These are phyloP conservation scores for Alternaria atra DNA, from an alignment of 2,329 filamentous ascomycete species.

Conservation along the genomic window DNA sequence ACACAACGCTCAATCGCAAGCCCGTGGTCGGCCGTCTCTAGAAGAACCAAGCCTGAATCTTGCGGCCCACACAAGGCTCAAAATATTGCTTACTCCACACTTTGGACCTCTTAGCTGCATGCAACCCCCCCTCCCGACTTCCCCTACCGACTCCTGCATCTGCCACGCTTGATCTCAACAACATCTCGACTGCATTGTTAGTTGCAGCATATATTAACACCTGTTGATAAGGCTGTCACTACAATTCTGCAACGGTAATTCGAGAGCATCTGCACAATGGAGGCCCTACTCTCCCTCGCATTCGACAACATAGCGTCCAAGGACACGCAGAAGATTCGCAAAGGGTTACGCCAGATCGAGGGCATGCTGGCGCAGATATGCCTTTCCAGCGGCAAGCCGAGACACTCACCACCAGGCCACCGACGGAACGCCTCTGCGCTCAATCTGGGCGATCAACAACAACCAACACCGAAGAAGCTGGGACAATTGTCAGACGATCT, in stretches of 20 bases:
- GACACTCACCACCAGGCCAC: slow-evolving; percentile 43
- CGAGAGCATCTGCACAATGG: slow-evolving; percentile 66
- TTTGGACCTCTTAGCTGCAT: slow-evolving; percentile 41
- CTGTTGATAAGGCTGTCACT: slow-evolving; percentile 10
- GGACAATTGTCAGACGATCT: slow-evolving; percentile 79
- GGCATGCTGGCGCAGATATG: slow-evolving; percentile 94
- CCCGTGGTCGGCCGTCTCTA: slow-evolving; percentile 15
- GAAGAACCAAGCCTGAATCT: slow-evolving; percentile 22
- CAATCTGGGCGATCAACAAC: slow-evolving; percentile 43
- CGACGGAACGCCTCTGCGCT: slow-evolving; percentile 51
- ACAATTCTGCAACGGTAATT: slow-evolving; percentile 13
- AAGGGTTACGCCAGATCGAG: slow-evolving; percentile 93
- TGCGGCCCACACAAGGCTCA: slow-evolving; percentile 36
- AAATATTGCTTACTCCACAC: slow-evolving; percentile 40
- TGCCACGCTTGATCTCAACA: slow-evolving; percentile 17
- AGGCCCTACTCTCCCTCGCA: slow-evolving; percentile 87
- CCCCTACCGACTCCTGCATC: slow-evolving; percentile 30
- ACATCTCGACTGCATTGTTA: slow-evolving; percentile 14
- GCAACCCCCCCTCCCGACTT: slow-evolving; percentile 20
- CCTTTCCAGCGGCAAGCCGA: slow-evolving; percentile 64
- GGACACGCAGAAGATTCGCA: slow-evolving; percentile 87
- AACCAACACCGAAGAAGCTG: slow-evolving; percentile 60
- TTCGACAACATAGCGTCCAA: slow-evolving; percentile 97
- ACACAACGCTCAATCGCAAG: slow-evolving; percentile 13
- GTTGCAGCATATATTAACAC: slow-evolving; percentile 12